These are phyloP conservation scores for Actinomucor elegans DNA, from an alignment of 371 early-diverging fungal species.

Conservation along the genomic window DNA sequence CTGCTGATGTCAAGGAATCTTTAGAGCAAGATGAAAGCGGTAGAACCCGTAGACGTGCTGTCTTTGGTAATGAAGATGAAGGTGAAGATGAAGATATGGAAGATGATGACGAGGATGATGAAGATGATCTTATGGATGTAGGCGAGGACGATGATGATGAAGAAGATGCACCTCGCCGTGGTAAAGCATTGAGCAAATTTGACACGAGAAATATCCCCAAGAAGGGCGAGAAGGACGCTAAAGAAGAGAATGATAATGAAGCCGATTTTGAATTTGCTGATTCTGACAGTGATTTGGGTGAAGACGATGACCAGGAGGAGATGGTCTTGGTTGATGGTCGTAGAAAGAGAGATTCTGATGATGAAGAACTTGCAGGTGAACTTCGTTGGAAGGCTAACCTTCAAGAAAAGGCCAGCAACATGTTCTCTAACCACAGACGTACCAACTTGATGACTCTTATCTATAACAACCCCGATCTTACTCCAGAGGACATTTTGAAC, in stretches of 20 bases:
- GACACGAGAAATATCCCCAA: slow-evolving; percentile 49
- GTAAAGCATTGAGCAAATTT: slow-evolving; percentile 48
- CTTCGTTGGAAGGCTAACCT: slow-evolving; percentile 78
- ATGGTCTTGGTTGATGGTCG: slow-evolving; percentile 51
- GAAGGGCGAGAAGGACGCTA: slow-evolving; percentile 48
- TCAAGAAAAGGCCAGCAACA: slow-evolving; percentile 65
- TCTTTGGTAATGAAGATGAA: slow-evolving; percentile 57
- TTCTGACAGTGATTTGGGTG: slow-evolving; percentile 68
- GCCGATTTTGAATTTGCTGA: slow-evolving; percentile 68
- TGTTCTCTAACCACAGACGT: slow-evolving; percentile 60
- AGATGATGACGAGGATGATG: slow-evolving; percentile 43
- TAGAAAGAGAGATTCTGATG: slow-evolving; percentile 31
- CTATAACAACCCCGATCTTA: slow-evolving; percentile 61
- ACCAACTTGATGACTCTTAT: slow-evolving; percentile 87
- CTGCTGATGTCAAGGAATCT: slow-evolving; percentile 52
- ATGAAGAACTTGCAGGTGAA: slow-evolving; percentile 54
- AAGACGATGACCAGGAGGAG: slow-evolving; percentile 47
- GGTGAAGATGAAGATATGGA: slow-evolving; percentile 42
- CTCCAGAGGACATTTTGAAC: slow-evolving; percentile 55
- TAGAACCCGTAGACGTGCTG: slow-evolving; percentile 60
- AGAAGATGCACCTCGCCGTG: slow-evolving; percentile 41
- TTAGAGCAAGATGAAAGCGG: slow-evolving; percentile 45
- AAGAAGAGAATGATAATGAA: slow-evolving; percentile 37
- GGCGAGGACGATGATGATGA: slow-evolving; percentile 50
- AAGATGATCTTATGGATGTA: slow-evolving; percentile 36